A percentile compares a stretch with the other conserved stretches of the same genome.
phyloP scores from a whole-genome alignment of 768 basidiomycete species.

The Sarcodon sp. region DNA sequence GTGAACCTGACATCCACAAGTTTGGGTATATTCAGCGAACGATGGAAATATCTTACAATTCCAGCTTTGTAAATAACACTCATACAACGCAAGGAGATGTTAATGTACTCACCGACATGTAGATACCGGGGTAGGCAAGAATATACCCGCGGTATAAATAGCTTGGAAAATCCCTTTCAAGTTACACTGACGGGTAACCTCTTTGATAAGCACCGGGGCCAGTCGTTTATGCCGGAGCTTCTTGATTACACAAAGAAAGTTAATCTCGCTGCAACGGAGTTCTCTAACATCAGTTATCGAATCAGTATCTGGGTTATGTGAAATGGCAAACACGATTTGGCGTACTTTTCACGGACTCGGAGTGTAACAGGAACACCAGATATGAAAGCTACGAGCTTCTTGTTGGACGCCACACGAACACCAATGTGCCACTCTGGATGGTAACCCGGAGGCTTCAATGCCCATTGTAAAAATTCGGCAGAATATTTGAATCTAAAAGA shows the following conservation, averaged over 20 bases:
- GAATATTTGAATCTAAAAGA: conserved; percentile 96
- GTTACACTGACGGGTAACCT: conserved; percentile 88
- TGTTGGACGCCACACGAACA: conserved; percentile 80
- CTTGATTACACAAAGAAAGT: conserved; percentile 96
- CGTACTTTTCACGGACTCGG: conserved; percentile 72
- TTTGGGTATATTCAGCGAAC: conserved; percentile 83
- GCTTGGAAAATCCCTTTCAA: conserved; percentile 91
- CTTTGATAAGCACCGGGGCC: conserved; percentile 93
- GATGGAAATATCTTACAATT: conserved; percentile 73
- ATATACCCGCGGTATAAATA: conserved; percentile 89
- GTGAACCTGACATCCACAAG: conserved; percentile 86
- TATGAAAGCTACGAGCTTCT: conserved; percentile 94
- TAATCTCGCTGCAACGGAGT: conserved; percentile 79
- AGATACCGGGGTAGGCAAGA: conserved; percentile 87
- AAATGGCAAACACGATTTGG: conserved; percentile 12
- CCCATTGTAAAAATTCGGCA: conserved; percentile 92
- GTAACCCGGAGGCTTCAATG: conserved; percentile 89
- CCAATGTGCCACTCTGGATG: conserved; percentile 92
- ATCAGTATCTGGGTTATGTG: not conserved
- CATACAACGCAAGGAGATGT: not conserved
- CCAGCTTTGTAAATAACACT: conserved; percentile 3
- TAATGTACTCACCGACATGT: conserved; percentile 52
- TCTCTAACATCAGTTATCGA: conserved; percentile 26
- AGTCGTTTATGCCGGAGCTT: conserved; percentile 91
- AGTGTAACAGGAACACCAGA: conserved; percentile 82